phyloP scores from a whole-genome alignment of 805 yeast genomes.

The Candida easanensis region DNA sequence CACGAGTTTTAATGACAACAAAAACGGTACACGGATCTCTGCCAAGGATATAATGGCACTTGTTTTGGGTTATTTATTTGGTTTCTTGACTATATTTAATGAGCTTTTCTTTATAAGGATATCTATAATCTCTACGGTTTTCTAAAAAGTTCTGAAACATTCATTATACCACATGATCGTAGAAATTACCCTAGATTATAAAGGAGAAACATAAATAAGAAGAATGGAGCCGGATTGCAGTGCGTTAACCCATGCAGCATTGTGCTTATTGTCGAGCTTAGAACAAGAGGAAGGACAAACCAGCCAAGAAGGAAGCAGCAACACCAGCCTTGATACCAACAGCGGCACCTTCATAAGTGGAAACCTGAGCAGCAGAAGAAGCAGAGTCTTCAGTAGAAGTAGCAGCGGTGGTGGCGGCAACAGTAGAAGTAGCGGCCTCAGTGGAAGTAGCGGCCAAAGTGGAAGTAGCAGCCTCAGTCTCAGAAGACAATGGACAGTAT shows the following conservation, averaged over 20 bases:
- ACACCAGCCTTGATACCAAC: neutral
- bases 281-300: slow-evolving; percentile 25
- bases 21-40: too few relatives aligned
- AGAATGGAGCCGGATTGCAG: too few relatives aligned
- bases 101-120: neutral
- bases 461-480: slow-evolving; percentile 16
- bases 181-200: too few relatives aligned
- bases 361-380: slow-evolving; percentile 8
- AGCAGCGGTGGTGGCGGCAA: slow-evolving; percentile 5
- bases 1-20: neutral
- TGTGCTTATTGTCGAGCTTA: neutral
- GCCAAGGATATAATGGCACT: too few relatives aligned
- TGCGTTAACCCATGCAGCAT: too few relatives aligned
- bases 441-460: slow-evolving; percentile 16
- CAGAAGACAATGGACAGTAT: slow-evolving; percentile 24
- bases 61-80: neutral
- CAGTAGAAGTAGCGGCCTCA: slow-evolving; percentile 4
- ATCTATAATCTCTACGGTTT: neutral
- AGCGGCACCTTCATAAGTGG: slow-evolving; percentile 12
- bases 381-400: neutral
- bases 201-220: too few relatives aligned
- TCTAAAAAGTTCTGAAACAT: too few relatives aligned
- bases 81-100: neutral
- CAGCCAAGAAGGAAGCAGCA: slow-evolving; percentile 17
- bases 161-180: too few relatives aligned